A percentile compares a stretch with the other conserved stretches of the same genome.
phyloP scores from a whole-genome alignment of 179 eudicot species.

The Silene noctiflora region DNA sequence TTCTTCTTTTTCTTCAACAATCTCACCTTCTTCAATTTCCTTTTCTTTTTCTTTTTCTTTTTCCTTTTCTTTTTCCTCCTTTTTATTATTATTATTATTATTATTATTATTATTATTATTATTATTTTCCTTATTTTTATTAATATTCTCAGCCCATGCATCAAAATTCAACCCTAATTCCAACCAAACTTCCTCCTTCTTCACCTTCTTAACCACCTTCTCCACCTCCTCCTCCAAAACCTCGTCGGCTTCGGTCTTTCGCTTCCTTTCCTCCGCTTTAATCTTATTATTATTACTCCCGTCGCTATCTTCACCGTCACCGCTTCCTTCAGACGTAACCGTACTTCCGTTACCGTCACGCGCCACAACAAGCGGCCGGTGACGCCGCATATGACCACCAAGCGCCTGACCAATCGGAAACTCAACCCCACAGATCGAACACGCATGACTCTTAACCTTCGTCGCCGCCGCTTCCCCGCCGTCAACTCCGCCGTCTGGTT shows the following conservation, averaged over 20 bases:
- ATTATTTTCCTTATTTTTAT: too few relatives aligned
- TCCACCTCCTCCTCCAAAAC: not conserved
- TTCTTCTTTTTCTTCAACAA: slow-evolving; percentile 27
- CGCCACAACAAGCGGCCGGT: slow-evolving; percentile 1
- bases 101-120: not conserved
- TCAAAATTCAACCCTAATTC: slow-evolving; percentile 12
- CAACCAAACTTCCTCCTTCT: slow-evolving; percentile 23
- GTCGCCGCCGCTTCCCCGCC: not conserved
- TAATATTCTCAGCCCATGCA: not conserved
- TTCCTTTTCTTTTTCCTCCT: not conserved
- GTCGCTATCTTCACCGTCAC: slow-evolving; percentile 9
- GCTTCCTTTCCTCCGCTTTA: not conserved
- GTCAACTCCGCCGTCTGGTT: not conserved
- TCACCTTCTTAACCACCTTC: slow-evolving; percentile 14
- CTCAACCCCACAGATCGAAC: slow-evolving; percentile 28
- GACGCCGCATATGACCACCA: slow-evolving; percentile 40
- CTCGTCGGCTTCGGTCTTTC: slow-evolving; percentile 9
- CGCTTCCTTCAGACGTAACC: slow-evolving; percentile 20
- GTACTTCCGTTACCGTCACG: slow-evolving; percentile 10
- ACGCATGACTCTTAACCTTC: slow-evolving; percentile 25
- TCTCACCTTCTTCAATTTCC: slow-evolving; percentile 27
- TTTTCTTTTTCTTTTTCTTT: too few relatives aligned
- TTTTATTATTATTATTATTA: too few relatives aligned
- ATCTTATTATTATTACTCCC: not conserved
- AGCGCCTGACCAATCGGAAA: slow-evolving; percentile 36